These are phyloP conservation scores for Blastomyces percursus DNA, from an alignment of 2,329 filamentous ascomycete species.

Conservation along the genomic window DNA sequence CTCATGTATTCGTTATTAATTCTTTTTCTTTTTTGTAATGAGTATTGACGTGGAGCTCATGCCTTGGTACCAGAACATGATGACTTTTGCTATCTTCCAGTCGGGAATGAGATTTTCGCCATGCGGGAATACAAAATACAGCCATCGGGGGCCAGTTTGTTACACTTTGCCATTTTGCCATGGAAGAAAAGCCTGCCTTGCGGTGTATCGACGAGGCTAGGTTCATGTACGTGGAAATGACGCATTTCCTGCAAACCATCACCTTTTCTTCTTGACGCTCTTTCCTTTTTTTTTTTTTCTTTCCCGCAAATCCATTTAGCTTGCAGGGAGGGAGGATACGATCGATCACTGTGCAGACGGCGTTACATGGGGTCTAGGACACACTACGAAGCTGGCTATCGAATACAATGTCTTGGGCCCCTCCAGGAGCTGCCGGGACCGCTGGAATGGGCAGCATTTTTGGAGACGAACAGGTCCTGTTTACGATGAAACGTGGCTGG, in stretches of 20 bases:
- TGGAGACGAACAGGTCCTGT: neutral
- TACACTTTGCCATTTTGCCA: too few relatives aligned
- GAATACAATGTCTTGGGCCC: neutral
- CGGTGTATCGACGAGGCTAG: neutral
- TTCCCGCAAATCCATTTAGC: neutral
- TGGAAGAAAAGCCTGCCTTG: neutral
- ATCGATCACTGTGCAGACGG: conserved; percentile 3
- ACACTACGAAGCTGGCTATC: neutral
- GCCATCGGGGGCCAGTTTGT: neutral
- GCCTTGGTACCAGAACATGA: neutral
- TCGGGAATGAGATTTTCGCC: neutral
- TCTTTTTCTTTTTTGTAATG: neutral
- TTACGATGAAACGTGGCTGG: conserved; percentile 5
- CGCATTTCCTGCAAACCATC: neutral
- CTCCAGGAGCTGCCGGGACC: conserved; percentile 8
- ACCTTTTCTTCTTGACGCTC: neutral
- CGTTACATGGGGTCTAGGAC: conserved; percentile 1
- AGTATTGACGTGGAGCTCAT: conserved; percentile 1
- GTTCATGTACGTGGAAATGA: neutral
- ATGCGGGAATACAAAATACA: neutral
- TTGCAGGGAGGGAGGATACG: neutral
- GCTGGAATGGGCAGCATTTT: conserved; percentile 13
- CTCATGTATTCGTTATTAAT: conserved; percentile 1
- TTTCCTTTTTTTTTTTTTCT: neutral
- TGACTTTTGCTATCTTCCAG: neutral